Evolutionary conservation across 176 grass and related monocot species (phyloP).

Genomic region (Miscanthus lutarioriparius): DNA sequence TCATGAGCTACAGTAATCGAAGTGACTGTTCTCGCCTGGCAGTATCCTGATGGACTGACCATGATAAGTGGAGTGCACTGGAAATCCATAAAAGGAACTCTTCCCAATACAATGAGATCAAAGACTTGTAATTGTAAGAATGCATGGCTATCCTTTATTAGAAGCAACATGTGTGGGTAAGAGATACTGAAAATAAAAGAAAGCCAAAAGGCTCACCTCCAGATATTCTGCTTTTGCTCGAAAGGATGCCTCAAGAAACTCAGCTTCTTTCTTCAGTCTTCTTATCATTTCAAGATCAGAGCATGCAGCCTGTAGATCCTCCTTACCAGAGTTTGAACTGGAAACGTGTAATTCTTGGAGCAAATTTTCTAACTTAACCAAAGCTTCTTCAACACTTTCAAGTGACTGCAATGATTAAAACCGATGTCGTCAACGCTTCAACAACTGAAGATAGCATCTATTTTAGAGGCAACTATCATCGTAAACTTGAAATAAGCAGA

Average conservation of each 20-base stretch:
- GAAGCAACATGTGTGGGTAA: conserved; percentile 15
- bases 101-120: background rate
- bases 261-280: conserved; percentile 97
- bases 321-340: conserved; percentile 81
- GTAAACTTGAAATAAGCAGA: conserved; percentile 15
- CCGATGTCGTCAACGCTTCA: conserved; percentile 20
- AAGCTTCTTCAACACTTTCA: conserved; percentile 94
- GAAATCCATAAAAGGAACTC: background rate
- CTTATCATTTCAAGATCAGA: conserved; percentile 97
- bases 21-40: background rate
- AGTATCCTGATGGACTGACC: background rate
- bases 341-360: conserved; percentile 93
- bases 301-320: conserved; percentile 87
- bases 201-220: conserved; percentile 54
- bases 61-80: background rate
- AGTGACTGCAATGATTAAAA: conserved; percentile 75
- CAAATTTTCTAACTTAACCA: conserved; percentile 91
- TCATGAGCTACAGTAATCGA: background rate
- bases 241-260: conserved; percentile 97
- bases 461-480: conserved; percentile 17
- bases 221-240: conserved; percentile 78
- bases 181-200: conserved; percentile 8
- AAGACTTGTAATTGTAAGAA: conserved; percentile 22
- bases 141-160: conserved; percentile 5
- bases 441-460: conserved; percentile 2